A percentile compares a stretch with the other conserved stretches of the same genome.
Conservation (phyloP, 208 protist species). For the Lotmaria passim region DNA sequence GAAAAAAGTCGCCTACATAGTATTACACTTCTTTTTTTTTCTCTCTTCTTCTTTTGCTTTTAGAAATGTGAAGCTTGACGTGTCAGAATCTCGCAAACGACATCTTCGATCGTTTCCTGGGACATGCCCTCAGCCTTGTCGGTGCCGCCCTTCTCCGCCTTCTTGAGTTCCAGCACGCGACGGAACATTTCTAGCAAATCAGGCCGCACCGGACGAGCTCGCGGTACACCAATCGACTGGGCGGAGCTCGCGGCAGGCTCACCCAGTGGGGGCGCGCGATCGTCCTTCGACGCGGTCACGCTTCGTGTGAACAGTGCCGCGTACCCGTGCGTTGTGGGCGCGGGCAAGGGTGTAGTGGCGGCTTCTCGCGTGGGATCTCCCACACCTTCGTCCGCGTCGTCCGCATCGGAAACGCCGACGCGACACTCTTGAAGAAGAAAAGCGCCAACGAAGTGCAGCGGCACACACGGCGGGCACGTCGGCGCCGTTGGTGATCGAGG, state of each 20-base stretch:
- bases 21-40: no score
- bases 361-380: no score
- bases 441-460: slow-evolving; percentile 24
- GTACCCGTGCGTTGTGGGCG: neutral
- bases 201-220: neutral
- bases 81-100: neutral
- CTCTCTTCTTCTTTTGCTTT: neutral
- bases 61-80: neutral
- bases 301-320: neutral
- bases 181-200: slow-evolving; percentile 14
- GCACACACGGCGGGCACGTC: slow-evolving; percentile 4
- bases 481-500: neutral
- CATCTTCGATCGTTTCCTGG: slow-evolving; percentile 11
- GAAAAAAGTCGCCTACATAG: no score
- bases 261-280: neutral
- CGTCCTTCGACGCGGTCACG: no score
- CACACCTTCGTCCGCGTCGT: no score
- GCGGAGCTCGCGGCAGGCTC: neutral
- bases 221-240: no score
- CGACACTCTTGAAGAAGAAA: slow-evolving; percentile 32
- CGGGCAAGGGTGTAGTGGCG: no score
- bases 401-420: neutral
- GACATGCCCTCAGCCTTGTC: neutral
- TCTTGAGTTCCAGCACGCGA: neutral
- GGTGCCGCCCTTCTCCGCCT: neutral